Evolutionary conservation across 345 rosid species (phyloP), one percentile per base, ranked within the genome.

Genomic region (Populus simonii): DNA sequence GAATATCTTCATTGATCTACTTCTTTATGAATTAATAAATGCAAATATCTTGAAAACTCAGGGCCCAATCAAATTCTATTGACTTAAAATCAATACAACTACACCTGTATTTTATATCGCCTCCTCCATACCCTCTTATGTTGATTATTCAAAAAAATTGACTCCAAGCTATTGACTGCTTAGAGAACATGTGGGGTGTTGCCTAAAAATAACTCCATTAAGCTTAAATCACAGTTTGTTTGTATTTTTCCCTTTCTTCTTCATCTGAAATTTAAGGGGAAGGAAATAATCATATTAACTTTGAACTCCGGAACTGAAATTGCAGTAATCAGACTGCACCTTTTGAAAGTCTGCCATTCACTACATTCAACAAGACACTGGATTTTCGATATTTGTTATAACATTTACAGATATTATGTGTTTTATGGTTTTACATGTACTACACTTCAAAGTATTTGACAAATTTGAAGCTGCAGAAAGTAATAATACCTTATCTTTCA

Each of bases 401-500:
- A 36, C 20, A 66, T 53, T 16, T 39, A 25, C 57, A 41, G 17
- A 11, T 36, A 36, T 10, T 6, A 16, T 7, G 23, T 27, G 23
- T 31, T 29, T 15, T 59, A 18, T 33, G 51, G 10, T 41, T 9
- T 13, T 69, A 22, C 67, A 68, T 6, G 41, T 31, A 35, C 31
- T 43, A 16, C 7, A 11, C 55, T 36, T 12, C 5, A 12, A 12
- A 18, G 61, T n/a, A 20, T 18, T 41, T 65, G 74, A 62, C 59
- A 75, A 65, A 65, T 33, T 29, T 29, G 66, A 71, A 73, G 36
- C 23, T 38, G 69, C n/a, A 18, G 23, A 74, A 41, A 72, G 41
- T 74, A 79, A 41, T 20, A 71, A 74, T 83, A 95, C 99, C 98
- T 96, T 92, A 49, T 96, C 97, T 82, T 93, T 96, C 29, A 96